phyloP scores from a whole-genome alignment of 1,284 basidiomycete genomes.

The Boletus semigastroideus region DNA sequence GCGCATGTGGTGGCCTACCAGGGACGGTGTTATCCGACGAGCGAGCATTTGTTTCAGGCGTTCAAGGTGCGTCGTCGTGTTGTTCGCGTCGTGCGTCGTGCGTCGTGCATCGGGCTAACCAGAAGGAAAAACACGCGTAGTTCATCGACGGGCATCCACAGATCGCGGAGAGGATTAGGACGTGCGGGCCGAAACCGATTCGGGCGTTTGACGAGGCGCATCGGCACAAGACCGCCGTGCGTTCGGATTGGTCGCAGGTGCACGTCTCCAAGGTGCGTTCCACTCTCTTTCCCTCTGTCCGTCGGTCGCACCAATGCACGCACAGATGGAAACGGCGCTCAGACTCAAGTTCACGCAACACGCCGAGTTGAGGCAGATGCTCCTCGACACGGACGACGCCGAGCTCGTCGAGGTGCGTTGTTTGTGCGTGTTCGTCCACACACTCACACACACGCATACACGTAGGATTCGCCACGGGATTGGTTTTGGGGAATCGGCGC shows the following conservation, averaged over 20 bases:
- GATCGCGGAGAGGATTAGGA: constrained; percentile 36
- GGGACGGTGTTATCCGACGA: constrained; percentile 59
- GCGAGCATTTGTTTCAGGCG: constrained; percentile 68
- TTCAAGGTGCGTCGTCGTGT: constrained; percentile 49
- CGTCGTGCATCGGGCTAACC: constrained; percentile 3
- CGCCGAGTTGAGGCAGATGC: constrained; percentile 33
- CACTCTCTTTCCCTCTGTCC: not conserved
- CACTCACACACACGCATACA: too few relatives aligned
- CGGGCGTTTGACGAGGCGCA: constrained; percentile 37
- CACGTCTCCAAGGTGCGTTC: constrained; percentile 31
- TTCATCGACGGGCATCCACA: constrained; percentile 33
- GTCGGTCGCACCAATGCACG: too few relatives aligned
- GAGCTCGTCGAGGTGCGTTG: constrained; percentile 35
- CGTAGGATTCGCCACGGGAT: constrained; percentile 40
- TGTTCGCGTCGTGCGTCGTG: too few relatives aligned
- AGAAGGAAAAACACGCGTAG: constrained; percentile 11
- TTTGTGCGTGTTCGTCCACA: too few relatives aligned
- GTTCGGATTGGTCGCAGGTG: constrained; percentile 34
- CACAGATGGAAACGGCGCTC: constrained; percentile 41
- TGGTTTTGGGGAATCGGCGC: constrained; percentile 45
- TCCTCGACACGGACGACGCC: constrained; percentile 38
- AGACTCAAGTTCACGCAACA: constrained; percentile 45
- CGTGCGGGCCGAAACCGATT: constrained; percentile 29
- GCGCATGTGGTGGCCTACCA: constrained; percentile 56
- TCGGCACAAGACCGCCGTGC: constrained; percentile 29